Evolutionary conservation across 176 grass and related monocot species (phyloP).

Genomic region (Eremochloa ophiuroides): DNA sequence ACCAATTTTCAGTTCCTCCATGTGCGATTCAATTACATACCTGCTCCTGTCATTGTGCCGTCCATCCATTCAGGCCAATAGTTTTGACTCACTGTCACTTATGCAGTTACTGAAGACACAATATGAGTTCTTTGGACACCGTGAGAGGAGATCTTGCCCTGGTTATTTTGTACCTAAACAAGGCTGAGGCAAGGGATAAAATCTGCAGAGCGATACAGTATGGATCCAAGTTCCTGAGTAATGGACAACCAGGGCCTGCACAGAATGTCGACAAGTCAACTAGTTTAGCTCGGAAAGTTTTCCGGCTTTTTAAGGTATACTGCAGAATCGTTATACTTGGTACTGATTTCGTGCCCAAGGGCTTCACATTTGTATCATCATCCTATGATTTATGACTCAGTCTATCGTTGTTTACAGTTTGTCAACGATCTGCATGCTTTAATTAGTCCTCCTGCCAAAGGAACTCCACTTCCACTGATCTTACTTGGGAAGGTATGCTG

Average conservation of each 20-base stretch:
- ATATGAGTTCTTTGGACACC: constrained; percentile 53
- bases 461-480: constrained; percentile 83
- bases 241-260: constrained; percentile 68
- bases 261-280: constrained; percentile 93
- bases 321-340: background rate
- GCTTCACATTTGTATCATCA: background rate
- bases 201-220: constrained; percentile 85
- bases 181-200: constrained; percentile 88
- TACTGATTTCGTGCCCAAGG: background rate
- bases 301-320: constrained; percentile 82
- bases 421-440: constrained; percentile 82
- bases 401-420: constrained; percentile 45
- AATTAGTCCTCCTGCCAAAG: constrained; percentile 71
- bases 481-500: constrained; percentile 76
- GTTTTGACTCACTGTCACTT: background rate
- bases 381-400: background rate
- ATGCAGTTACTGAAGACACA: constrained; percentile 27
- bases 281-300: constrained; percentile 82
- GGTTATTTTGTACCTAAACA: constrained; percentile 74
- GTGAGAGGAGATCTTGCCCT: constrained; percentile 66
- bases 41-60: background rate
- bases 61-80: background rate
- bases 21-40: background rate
- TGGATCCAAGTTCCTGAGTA: constrained; percentile 80
- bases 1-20: background rate